Base-by-base conservation (phyloP, 371 early-diverging fungal genomes). In the Mucor lusitanicus region DNA sequence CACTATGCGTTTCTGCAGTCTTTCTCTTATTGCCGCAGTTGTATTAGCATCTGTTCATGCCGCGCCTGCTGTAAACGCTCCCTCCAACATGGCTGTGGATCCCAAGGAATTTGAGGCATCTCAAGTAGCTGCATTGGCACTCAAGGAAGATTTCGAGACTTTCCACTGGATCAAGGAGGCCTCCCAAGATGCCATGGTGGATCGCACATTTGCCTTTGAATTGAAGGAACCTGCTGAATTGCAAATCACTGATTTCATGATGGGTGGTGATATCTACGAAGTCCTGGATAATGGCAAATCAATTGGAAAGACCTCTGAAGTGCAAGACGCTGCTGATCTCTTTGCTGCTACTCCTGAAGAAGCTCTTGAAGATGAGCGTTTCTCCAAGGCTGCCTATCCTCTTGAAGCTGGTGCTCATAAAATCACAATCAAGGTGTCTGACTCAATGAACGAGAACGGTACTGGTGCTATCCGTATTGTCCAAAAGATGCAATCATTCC, bases 211-310 rank as follows among this genome's bases (percentile, higher is more conserved):
- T 61, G 58, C 68, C 23, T 75, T 56, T 40, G 63, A 71, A 15
- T 63, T 75, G 30, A 56, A 56, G 32, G 74, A 73, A 42, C 74
- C 76, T 19, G 74, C 74, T 59, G 64, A 70, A 28, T 61, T 79
- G 27, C 74, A 75, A 55, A 60, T 79, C 63, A 78, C 70, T 33
- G 75, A 78, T 56, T 73, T 63, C 59, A 69, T 71, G 60, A 64
- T 69, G 74, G 79, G 69, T 56, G 76, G 79, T 67, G 72, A 79
- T 64, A 40, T 62, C 3, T 78, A 57, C 53, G 79, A 78, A 42
- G 32, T 78, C 33, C 7, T 68, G 12, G 79, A 78, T 56, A 78
- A 76, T 42, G 76, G 79, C 44, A 53, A 61, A 28, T 37, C 50
- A 11, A 32, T 76, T 32, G 76, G 74, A 62, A 48, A 25, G 53